Conservation (phyloP, 2,329 filamentous ascomycete species). For the Aspergillus awamori region DNA sequence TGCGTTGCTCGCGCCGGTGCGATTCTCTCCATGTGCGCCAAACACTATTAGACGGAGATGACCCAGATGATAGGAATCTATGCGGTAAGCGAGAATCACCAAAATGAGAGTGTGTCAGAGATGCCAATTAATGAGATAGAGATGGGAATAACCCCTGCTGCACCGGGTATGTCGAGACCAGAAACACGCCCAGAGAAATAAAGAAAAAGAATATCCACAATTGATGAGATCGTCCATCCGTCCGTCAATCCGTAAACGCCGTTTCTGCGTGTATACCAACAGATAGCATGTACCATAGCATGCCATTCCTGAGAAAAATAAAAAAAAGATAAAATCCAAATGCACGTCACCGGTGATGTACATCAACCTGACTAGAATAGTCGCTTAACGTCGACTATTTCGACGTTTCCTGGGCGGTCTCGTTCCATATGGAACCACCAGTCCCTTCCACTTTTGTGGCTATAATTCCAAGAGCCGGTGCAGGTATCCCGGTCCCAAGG, state of each 20-base stretch:
- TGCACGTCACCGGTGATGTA: background rate
- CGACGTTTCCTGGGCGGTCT: slow-evolving; percentile 39
- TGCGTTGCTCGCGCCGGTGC: background rate
- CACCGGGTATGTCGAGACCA: background rate
- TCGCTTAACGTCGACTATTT: slow-evolving; percentile 36
- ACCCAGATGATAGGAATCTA: background rate
- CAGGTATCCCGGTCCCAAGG: slow-evolving; percentile 48
- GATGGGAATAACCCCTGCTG: background rate
- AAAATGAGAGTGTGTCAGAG: background rate
- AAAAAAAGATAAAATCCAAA: background rate
- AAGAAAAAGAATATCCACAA: background rate
- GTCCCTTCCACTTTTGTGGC: slow-evolving; percentile 43
- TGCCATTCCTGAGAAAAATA: background rate
- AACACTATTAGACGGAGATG: background rate
- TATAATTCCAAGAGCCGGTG: slow-evolving; percentile 48
- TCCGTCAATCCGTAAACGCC: slow-evolving; percentile 10
- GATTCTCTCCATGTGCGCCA: background rate
- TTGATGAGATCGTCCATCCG: slow-evolving; percentile 5
- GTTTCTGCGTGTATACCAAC: slow-evolving; percentile 1
- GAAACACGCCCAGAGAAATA: background rate
- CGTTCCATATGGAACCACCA: slow-evolving; percentile 52
- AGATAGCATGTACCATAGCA: background rate
- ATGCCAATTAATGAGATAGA: background rate
- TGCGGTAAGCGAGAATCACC: background rate
- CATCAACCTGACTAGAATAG: slow-evolving; percentile 34